Conservation (phyloP, 2,329 filamentous ascomycete genomes). For the Hypomyces perniciosus region DNA sequence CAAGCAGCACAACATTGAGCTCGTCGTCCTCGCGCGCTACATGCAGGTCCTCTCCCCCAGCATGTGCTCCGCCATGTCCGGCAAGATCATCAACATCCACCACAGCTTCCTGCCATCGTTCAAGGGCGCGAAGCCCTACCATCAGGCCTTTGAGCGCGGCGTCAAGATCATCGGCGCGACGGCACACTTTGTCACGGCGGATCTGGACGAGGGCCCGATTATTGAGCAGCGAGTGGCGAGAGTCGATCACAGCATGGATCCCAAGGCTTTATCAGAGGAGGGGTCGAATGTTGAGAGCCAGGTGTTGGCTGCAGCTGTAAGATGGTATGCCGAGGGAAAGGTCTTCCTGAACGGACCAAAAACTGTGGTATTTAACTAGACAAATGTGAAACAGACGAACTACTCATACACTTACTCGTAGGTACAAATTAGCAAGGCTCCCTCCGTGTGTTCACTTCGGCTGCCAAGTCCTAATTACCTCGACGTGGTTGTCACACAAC, state of each 20-base stretch:
- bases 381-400: too few species aligned
- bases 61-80: conserved; percentile 72
- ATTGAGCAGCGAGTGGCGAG: conserved; percentile 78
- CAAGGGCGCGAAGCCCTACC: conserved; percentile 84
- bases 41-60: conserved; percentile 79
- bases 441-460: too few species aligned
- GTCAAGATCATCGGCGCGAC: conserved; percentile 87
- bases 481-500: too few species aligned
- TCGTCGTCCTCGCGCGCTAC: conserved; percentile 76
- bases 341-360: conserved; percentile 74
- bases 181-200: conserved; percentile 79
- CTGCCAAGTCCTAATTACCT: too few species aligned
- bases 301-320: conserved; percentile 73
- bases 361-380: conserved; percentile 63
- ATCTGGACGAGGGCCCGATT: conserved; percentile 80
- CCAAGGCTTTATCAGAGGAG: conserved; percentile 71
- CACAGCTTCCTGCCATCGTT: conserved; percentile 81
- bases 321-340: conserved; percentile 74
- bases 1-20: conserved; percentile 62
- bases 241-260: conserved; percentile 69
- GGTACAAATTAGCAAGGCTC: too few species aligned
- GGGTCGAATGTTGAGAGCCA: conserved; percentile 81
- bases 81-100: conserved; percentile 84
- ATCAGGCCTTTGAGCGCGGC: conserved; percentile 78
- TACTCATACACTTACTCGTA: too few species aligned